Evolutionary conservation across 116 monocot genomes (phyloP).

Genomic region (Dioscorea cayenensis): DNA sequence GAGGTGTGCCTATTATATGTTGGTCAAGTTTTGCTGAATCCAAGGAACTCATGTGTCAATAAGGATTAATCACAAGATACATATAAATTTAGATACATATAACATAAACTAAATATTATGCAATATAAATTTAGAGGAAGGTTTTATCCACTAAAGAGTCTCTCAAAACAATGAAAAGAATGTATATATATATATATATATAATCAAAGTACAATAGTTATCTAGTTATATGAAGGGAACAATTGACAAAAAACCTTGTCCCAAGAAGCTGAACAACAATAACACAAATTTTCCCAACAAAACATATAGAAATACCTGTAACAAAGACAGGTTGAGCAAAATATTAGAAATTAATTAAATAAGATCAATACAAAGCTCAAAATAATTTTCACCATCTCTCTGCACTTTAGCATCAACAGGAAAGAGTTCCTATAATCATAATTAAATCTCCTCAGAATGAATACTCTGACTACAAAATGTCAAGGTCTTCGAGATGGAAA

Average conservation of each 20-base stretch:
- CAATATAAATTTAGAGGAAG: background rate
- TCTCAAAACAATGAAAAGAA: background rate
- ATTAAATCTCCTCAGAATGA: slow-evolving; percentile 26
- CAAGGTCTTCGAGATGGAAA: slow-evolving; percentile 4
- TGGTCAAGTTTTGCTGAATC: too few species aligned
- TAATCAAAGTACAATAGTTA: background rate
- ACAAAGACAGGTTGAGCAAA: background rate
- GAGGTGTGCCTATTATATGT: too few species aligned
- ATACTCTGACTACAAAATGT: too few species aligned
- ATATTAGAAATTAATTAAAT: background rate
- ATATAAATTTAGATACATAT: too few species aligned
- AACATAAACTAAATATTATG: background rate
- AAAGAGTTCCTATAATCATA: slow-evolving; percentile 17
- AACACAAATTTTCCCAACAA: slow-evolving; percentile 50
- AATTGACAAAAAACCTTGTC: slow-evolving; percentile 30
- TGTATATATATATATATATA: background rate
- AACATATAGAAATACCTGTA: slow-evolving; percentile 47
- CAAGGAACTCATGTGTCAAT: too few species aligned
- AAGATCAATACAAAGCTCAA: background rate
- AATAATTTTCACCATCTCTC: slow-evolving; percentile 31
- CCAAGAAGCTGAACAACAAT: slow-evolving; percentile 32
- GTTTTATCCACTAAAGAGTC: background rate
- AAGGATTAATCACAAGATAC: too few species aligned
- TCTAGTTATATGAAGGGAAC: slow-evolving; percentile 26
- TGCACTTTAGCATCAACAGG: slow-evolving; percentile 31